Evolutionary conservation across 768 basidiomycete genomes (phyloP).

Genomic region (Boletus patriciae): DNA sequence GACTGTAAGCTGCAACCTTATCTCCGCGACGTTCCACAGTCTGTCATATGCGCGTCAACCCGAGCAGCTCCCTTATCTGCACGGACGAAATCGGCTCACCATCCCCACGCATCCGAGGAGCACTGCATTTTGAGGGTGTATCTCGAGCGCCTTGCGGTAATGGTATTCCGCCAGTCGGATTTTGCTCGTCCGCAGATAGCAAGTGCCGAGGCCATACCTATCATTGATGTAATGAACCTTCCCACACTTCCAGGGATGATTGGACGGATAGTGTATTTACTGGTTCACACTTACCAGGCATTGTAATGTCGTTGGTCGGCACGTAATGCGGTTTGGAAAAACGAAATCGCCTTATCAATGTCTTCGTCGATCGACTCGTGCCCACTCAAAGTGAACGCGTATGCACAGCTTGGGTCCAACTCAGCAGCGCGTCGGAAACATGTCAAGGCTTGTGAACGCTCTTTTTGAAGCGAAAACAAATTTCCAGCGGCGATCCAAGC

Average conservation of each 20-base stretch:
- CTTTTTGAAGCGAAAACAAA: conserved; percentile 92
- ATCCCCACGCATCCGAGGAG: conserved; percentile 93
- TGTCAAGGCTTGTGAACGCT: conserved; percentile 87
- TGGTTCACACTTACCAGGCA: conserved; percentile 74
- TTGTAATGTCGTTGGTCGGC: conserved; percentile 94
- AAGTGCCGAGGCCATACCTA: conserved; percentile 99
- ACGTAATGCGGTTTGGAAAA: conserved; percentile 90
- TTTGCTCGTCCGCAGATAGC: conserved; percentile 94
- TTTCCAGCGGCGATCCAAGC: conserved; percentile 98
- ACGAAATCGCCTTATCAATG: conserved; percentile 85
- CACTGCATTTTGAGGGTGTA: conserved; percentile 95
- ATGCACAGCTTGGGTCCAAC: conserved; percentile 87
- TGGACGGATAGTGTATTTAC: not conserved
- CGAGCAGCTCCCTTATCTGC: conserved; percentile 20
- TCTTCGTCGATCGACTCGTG: conserved; percentile 98
- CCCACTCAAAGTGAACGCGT: conserved; percentile 94
- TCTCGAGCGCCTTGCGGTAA: conserved; percentile 86
- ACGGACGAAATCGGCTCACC: conserved; percentile 55
- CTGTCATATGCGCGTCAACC: conserved; percentile 44
- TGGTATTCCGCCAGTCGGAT: conserved; percentile 93
- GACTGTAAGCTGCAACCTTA: conserved; percentile 66
- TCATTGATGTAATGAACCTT: conserved; percentile 29
- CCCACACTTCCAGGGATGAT: not conserved
- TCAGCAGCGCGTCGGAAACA: conserved; percentile 92
- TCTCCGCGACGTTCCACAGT: conserved; percentile 86